Conservation (phyloP, 2,329 filamentous ascomycete genomes). For the Fusarium globosum region DNA sequence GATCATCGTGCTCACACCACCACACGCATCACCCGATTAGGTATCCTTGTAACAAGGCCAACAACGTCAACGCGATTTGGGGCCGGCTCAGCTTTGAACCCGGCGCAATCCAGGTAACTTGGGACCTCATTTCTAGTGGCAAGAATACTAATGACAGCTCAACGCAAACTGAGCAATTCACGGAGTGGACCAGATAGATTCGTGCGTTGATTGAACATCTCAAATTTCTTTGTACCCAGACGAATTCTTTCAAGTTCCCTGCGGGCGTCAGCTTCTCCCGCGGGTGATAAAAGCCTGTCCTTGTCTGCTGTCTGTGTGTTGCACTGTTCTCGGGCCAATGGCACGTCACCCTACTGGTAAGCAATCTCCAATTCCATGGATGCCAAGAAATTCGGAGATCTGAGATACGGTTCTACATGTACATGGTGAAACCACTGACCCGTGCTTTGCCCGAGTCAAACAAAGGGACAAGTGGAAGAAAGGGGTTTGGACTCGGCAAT, state of each 20-base stretch:
- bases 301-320: constrained; percentile 6
- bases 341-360: not conserved
- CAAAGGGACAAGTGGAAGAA: not conserved
- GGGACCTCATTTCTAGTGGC: too few relatives aligned
- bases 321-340: constrained; percentile 32
- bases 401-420: not conserved
- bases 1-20: constrained; percentile 10
- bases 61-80: constrained; percentile 15
- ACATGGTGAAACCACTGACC: constrained; percentile 23
- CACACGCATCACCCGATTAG: not conserved
- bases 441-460: constrained; percentile 16
- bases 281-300: constrained; percentile 14
- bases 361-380: constrained; percentile 26
- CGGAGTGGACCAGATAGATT: not conserved
- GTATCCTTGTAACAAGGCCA: constrained; percentile 6
- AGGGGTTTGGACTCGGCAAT: not conserved
- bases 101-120: not conserved
- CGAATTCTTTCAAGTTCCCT: constrained; percentile 2
- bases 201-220: not conserved
- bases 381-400: constrained; percentile 25
- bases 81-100: not conserved
- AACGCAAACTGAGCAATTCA: too few relatives aligned
- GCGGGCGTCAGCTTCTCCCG: not conserved
- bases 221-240: not conserved
- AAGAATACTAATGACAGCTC: not conserved